A percentile compares a stretch with the other conserved stretches of the same genome.
These are phyloP conservation scores for Anisodus acutangulus DNA, from an alignment of 257 asterid species.

Conservation along the genomic window DNA sequence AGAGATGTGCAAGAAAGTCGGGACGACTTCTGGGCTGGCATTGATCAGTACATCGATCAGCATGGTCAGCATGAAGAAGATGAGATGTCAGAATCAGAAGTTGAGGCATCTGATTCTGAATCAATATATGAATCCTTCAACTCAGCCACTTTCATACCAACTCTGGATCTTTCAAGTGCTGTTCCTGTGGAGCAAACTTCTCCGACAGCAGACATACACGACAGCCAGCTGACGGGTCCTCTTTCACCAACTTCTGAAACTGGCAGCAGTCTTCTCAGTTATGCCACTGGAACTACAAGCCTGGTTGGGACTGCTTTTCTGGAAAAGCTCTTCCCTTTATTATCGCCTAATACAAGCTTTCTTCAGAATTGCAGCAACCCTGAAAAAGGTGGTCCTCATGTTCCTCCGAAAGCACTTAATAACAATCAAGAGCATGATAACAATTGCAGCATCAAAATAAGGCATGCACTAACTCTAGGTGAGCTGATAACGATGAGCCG, in stretches of 20 bases:
- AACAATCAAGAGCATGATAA: slow-evolving; percentile 40
- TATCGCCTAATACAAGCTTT: slow-evolving; percentile 47
- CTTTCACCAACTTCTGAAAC: slow-evolving; percentile 65
- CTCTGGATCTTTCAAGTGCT: slow-evolving; percentile 43
- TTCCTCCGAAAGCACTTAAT: slow-evolving; percentile 30
- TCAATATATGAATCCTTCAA: slow-evolving; percentile 53
- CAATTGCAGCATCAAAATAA: slow-evolving; percentile 46
- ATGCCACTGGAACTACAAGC: slow-evolving; percentile 59
- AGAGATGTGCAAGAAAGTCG: slow-evolving; percentile 35
- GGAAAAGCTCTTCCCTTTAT: slow-evolving; percentile 83
- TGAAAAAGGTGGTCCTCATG: slow-evolving; percentile 39
- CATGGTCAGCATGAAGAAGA: slow-evolving; percentile 34
- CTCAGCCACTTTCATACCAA: slow-evolving; percentile 57
- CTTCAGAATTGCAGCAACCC: slow-evolving; percentile 39
- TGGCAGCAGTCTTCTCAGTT: slow-evolving; percentile 51
- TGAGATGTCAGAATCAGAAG: slow-evolving; percentile 49
- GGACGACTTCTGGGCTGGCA: slow-evolving; percentile 35
- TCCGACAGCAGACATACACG: slow-evolving; percentile 26
- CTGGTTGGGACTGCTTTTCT: slow-evolving; percentile 71
- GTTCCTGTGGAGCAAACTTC: slow-evolving; percentile 49
- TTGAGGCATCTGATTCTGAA: slow-evolving; percentile 47
- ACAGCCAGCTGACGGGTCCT: slow-evolving; percentile 44
- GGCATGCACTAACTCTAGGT: slow-evolving; percentile 75
- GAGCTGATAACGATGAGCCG: slow-evolving; percentile 94
- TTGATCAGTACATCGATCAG: slow-evolving; percentile 27